A percentile compares a stretch with the other conserved stretches of the same genome.
Conservation (phyloP, 2,329 filamentous ascomycete genomes). For the Trichoderma cornu-damae region DNA sequence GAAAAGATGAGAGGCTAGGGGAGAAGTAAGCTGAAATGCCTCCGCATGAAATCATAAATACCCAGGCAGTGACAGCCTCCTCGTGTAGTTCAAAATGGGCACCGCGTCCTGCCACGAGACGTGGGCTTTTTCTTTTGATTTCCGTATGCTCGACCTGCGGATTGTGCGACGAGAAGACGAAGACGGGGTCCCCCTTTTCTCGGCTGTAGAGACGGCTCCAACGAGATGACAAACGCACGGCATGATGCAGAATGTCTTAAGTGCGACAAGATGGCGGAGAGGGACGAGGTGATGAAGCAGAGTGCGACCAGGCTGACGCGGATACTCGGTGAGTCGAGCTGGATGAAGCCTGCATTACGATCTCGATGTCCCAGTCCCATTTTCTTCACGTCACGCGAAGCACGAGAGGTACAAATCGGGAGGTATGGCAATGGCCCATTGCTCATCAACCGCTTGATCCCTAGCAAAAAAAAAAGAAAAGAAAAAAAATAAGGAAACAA, state of each 20-base stretch:
- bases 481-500: too few species aligned
- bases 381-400: too few species aligned
- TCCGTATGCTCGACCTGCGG: background rate
- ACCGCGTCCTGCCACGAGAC: background rate
- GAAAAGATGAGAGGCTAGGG: too few species aligned
- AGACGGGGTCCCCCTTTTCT: background rate
- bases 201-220: background rate
- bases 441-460: too few species aligned
- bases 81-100: background rate
- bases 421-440: too few species aligned
- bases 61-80: background rate
- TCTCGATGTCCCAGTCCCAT: background rate
- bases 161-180: background rate
- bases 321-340: background rate
- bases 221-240: background rate
- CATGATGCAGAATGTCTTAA: background rate
- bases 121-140: background rate
- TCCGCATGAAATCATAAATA: background rate
- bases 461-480: too few species aligned
- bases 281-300: background rate
- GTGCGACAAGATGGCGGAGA: constrained; percentile 1
- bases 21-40: too few species aligned
- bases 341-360: background rate
- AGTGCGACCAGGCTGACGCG: background rate
- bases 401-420: too few species aligned